Conservation (phyloP, 306 rosid species). For the Casuarina glauca region DNA sequence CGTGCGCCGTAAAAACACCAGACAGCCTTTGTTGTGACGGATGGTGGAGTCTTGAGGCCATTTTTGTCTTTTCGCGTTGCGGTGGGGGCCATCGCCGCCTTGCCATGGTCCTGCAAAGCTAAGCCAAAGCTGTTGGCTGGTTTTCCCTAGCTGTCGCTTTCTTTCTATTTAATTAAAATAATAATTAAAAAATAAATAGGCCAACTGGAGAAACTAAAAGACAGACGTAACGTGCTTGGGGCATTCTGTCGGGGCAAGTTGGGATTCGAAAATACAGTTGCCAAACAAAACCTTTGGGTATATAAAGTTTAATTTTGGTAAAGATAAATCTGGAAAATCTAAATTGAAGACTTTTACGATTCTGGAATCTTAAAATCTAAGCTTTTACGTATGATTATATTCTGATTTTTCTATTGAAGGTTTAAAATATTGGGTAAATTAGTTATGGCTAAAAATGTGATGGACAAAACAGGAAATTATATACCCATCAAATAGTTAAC, state of each 20-base stretch:
- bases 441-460: no score
- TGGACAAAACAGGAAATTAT: no score
- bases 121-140: constrained; percentile 28
- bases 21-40: not conserved
- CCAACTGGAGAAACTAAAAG: not conserved
- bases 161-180: constrained; percentile 10
- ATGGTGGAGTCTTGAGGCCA: not conserved
- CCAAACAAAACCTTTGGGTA: no score
- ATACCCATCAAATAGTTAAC: no score
- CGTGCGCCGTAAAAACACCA: not conserved
- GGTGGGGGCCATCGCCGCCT: constrained; percentile 6
- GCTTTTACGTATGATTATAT: no score
- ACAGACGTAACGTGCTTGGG: constrained; percentile 8
- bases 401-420: no score
- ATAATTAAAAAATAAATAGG: not conserved
- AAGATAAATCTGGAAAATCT: no score
- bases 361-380: no score
- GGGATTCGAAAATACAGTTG: no score
- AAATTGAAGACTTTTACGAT: no score
- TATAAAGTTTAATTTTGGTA: no score
- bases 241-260: not conserved
- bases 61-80: not conserved
- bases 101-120: not conserved
- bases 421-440: no score
- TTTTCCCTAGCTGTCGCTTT: constrained; percentile 24